Evolutionary conservation across 2,329 filamentous ascomycete species (phyloP).

Genomic region (Cercospora sp.): DNA sequence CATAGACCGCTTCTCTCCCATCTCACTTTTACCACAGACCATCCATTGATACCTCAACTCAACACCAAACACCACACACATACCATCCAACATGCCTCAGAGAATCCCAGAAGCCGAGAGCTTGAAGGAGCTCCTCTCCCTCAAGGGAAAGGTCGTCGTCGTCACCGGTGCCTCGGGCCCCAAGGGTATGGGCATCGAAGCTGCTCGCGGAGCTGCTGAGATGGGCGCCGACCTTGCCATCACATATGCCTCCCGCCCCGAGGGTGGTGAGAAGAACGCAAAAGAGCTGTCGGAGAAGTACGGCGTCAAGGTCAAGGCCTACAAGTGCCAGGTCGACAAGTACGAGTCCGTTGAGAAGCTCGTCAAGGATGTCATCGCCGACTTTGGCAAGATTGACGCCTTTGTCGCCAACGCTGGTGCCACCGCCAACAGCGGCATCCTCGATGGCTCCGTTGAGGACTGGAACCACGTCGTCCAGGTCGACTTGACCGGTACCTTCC

Average conservation of each 20-base stretch:
- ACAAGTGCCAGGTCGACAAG: slow-evolving; percentile 63
- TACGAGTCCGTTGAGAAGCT: slow-evolving; percentile 59
- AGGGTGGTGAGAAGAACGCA: slow-evolving; percentile 66
- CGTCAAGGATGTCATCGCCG: slow-evolving; percentile 61
- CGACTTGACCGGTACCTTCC: slow-evolving; percentile 81
- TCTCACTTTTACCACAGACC: neutral
- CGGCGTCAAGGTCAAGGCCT: slow-evolving; percentile 66
- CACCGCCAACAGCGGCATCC: slow-evolving; percentile 67
- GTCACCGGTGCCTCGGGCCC: slow-evolving; percentile 60
- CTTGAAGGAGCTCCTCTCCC: slow-evolving; percentile 55
- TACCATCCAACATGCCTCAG: slow-evolving; percentile 51
- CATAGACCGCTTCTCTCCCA: slow-evolving; percentile 6
- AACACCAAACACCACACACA: neutral
- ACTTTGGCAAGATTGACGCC: slow-evolving; percentile 70
- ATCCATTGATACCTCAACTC: slow-evolving; percentile 13
- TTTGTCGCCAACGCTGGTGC: slow-evolving; percentile 71
- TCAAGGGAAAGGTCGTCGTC: slow-evolving; percentile 57
- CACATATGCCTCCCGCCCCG: slow-evolving; percentile 64
- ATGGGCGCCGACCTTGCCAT: slow-evolving; percentile 65
- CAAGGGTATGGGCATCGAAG: slow-evolving; percentile 68
- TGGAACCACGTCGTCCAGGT: slow-evolving; percentile 78
- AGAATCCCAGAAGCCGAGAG: slow-evolving; percentile 58
- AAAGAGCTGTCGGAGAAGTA: slow-evolving; percentile 61
- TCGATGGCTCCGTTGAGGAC: slow-evolving; percentile 70
- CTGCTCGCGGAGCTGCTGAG: slow-evolving; percentile 64